A percentile compares a stretch with the other conserved stretches of the same genome.
phyloP scores from a whole-genome alignment of 2,329 filamentous ascomycete genomes.

The Sclerotinia nivalis region DNA sequence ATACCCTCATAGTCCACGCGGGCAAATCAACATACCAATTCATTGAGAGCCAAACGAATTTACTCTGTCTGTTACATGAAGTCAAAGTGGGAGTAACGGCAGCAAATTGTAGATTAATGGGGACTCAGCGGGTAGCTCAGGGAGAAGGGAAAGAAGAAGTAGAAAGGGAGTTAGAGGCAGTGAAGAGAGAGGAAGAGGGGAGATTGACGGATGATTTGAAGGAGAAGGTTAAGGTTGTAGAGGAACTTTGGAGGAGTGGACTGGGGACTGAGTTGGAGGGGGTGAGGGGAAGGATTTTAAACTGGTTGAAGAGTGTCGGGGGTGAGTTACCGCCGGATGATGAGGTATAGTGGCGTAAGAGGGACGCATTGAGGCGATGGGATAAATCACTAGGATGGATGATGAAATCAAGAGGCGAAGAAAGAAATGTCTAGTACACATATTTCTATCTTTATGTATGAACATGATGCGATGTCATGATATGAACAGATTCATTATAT shows the following conservation, averaged over 20 bases:
- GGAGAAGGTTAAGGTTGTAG: constrained; percentile 87
- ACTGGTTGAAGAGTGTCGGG: constrained; percentile 64
- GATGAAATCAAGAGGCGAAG: too few relatives aligned
- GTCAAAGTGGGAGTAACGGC: constrained; percentile 77
- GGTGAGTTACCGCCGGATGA: constrained; percentile 77
- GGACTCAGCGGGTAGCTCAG: constrained; percentile 56
- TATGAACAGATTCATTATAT: not conserved
- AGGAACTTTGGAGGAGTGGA: constrained; percentile 86
- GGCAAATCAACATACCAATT: constrained; percentile 96
- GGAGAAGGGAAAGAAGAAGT: constrained; percentile 46
- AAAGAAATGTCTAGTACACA: not conserved
- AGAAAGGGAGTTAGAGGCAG: constrained; percentile 51
- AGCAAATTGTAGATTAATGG: constrained; percentile 66
- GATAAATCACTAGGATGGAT: not conserved
- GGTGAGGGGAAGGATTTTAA: constrained; percentile 67
- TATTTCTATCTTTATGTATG: not conserved
- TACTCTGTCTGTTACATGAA: constrained; percentile 87
- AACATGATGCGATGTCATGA: not conserved
- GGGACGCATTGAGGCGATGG: not conserved
- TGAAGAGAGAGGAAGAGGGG: constrained; percentile 66
- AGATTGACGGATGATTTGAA: constrained; percentile 82
- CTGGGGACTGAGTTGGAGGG: constrained; percentile 74
- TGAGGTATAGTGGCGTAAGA: constrained; percentile 24
- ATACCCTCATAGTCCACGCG: constrained; percentile 78
- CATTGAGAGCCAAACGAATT: constrained; percentile 90